A percentile compares a stretch with the other conserved stretches of the same genome.
phyloP scores from a whole-genome alignment of 1,139 yeast species.

The Lodderomyces jiufengensis region DNA sequence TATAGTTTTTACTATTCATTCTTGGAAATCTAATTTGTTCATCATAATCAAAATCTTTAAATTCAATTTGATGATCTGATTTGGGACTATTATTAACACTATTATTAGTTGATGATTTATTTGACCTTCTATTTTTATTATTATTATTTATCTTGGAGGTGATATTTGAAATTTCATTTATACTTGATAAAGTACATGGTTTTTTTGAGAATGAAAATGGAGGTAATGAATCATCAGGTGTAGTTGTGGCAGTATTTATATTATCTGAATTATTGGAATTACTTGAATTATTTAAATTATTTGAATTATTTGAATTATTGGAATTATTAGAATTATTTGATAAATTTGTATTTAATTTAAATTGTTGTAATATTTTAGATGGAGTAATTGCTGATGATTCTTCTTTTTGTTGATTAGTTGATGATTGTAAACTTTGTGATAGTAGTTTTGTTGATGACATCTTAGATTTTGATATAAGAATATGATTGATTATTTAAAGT shows the following conservation, averaged over 20 bases:
- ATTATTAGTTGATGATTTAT: conserved; percentile 5
- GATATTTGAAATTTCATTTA: conserved; percentile 4
- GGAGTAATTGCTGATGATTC: conserved; percentile 1
- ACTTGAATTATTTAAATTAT: no score
- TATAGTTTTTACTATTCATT: conserved; percentile 30
- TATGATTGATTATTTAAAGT: no score
- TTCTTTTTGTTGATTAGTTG: not conserved
- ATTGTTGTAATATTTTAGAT: conserved; percentile 1
- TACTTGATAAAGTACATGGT: conserved; percentile 17
- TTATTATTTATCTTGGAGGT: conserved; percentile 4
- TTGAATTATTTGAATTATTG: no score
- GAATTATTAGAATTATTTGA: no score
- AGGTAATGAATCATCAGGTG: conserved; percentile 15
- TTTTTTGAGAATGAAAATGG: conserved; percentile 40
- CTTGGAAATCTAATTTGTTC: conserved; percentile 46
- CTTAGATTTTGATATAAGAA: no score
- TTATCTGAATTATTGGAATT: conserved; percentile 6
- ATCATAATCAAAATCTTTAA: conserved; percentile 35
- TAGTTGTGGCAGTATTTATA: conserved; percentile 1
- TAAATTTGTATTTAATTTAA: not conserved
- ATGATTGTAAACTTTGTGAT: not conserved
- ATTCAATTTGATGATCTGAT: conserved; percentile 4
- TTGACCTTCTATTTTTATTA: not conserved
- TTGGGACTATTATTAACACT: conserved; percentile 5
- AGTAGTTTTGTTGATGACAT: no score